Evolutionary conservation across 2,329 filamentous ascomycete genomes (phyloP).

Genomic region (Curvularia sp.): DNA sequence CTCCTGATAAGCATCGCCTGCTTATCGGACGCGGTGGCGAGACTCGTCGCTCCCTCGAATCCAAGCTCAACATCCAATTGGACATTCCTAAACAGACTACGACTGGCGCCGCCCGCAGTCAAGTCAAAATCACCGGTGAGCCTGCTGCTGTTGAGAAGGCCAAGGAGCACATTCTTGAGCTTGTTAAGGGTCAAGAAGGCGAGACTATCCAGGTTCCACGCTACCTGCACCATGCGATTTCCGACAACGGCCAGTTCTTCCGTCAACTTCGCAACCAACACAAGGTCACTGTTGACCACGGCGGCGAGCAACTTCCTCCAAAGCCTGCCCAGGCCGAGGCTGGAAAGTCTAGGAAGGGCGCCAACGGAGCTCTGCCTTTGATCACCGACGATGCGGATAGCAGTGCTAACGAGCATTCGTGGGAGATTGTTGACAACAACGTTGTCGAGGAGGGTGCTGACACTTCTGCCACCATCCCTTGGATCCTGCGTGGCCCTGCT

Average conservation of each 20-base stretch:
- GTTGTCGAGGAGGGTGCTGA: constrained; percentile 59
- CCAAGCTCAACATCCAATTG: constrained; percentile 82
- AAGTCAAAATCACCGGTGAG: constrained; percentile 83
- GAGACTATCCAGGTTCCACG: constrained; percentile 86
- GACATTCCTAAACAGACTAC: constrained; percentile 83
- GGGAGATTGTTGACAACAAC: constrained; percentile 78
- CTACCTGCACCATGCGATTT: constrained; percentile 80
- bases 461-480: constrained; percentile 71
- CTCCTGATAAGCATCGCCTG: constrained; percentile 85
- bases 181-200: constrained; percentile 86
- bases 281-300: constrained; percentile 91
- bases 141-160: constrained; percentile 81
- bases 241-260: constrained; percentile 93
- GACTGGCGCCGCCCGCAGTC: constrained; percentile 76
- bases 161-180: constrained; percentile 79
- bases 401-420: constrained; percentile 73
- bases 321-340: constrained; percentile 65
- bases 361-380: constrained; percentile 76
- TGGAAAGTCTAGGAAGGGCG: constrained; percentile 57
- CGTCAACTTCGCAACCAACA: constrained; percentile 84
- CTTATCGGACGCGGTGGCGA: constrained; percentile 94
- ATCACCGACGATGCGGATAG: constrained; percentile 80
- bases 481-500: constrained; percentile 81
- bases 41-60: constrained; percentile 82
- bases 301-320: constrained; percentile 76